Base-by-base conservation (phyloP, 768 basidiomycete genomes). In the Glaciozyma martinii region DNA sequence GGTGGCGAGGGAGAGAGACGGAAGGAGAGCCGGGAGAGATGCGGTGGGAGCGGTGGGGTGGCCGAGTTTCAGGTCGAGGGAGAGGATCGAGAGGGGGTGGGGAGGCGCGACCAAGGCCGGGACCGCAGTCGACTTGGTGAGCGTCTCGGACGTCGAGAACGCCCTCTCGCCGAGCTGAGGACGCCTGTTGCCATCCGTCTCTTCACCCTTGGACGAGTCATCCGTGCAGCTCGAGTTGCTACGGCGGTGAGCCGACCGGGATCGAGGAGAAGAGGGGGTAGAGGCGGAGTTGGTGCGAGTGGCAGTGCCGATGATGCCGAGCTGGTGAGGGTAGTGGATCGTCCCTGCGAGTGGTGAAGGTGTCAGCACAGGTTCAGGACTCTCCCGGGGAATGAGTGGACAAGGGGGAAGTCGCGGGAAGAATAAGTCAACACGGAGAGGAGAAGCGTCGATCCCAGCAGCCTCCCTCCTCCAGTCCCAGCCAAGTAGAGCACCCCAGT, bases 11-110 rank as follows among this genome's bases (percentile, higher is more conserved):
- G 97, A 91, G 60, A 99, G 85, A 67, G 92, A 89, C 5, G 88
- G 85, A 66, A 98, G 90, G 46, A 99, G 84, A 1, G 76, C 72
- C 13, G 72, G 66, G 5, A 73, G 61, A 33, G 84, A 81, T 3
- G 85, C 78, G 29, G 83, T 82, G 21, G 86, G 81, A 33, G 83
- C 80, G 43, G 83, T 82, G 46, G 82, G 83, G 40, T 86, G 80
- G 27, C 92, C 92, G 55, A 97, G 85, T 74, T 90, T 90, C 73
- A 98, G 85, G 78, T 98, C 92, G 53, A 98, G 83, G 18, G 88
- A 87, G 66, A 97, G 84, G 59, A 97, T 86, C 66, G 87, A 84
- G 76, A 98, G 92, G 67, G 89, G 87, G 49, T 82, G 80, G 3
- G 78, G 75, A 46, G 71, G 64, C 30, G 74, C 73, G 1, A 60